These are phyloP conservation scores for Arctostaphylos glauca DNA, from an alignment of 148 eudicot genomes.

Conservation along the genomic window DNA sequence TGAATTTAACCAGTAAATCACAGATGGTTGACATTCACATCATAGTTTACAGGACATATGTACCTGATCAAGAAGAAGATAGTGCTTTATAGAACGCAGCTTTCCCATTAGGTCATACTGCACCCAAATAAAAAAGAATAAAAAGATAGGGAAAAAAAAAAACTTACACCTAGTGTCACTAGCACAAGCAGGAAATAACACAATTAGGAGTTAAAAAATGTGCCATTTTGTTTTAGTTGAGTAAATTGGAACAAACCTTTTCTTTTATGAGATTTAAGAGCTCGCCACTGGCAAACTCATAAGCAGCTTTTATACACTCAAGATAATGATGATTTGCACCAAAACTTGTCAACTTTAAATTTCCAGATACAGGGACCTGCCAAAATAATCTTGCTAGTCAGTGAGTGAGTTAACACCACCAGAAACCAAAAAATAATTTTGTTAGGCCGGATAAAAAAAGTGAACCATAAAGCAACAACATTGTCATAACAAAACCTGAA, in stretches of 20 bases:
- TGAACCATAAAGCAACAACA: constrained; percentile 10
- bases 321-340: constrained; percentile 88
- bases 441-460: constrained; percentile 6
- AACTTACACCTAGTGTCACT: background rate
- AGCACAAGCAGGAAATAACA: background rate
- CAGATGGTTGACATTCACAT: background rate
- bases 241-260: constrained; percentile 50
- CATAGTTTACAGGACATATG: background rate
- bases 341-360: constrained; percentile 65
- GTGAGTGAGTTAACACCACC: constrained; percentile 9
- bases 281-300: constrained; percentile 96
- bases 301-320: constrained; percentile 88
- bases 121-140: background rate
- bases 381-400: constrained; percentile 26
- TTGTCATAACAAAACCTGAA: constrained; percentile 55
- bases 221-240: background rate
- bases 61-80: constrained; percentile 99
- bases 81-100: constrained; percentile 89
- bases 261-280: constrained; percentile 84
- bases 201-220: background rate
- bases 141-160: constrained; percentile 8
- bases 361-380: constrained; percentile 82
- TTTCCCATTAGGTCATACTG: constrained; percentile 91
- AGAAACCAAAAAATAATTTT: background rate
- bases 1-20: background rate